These are phyloP conservation scores for Oropetium thomaeum DNA, from an alignment of 176 grass and related monocot genomes.

Conservation along the genomic window DNA sequence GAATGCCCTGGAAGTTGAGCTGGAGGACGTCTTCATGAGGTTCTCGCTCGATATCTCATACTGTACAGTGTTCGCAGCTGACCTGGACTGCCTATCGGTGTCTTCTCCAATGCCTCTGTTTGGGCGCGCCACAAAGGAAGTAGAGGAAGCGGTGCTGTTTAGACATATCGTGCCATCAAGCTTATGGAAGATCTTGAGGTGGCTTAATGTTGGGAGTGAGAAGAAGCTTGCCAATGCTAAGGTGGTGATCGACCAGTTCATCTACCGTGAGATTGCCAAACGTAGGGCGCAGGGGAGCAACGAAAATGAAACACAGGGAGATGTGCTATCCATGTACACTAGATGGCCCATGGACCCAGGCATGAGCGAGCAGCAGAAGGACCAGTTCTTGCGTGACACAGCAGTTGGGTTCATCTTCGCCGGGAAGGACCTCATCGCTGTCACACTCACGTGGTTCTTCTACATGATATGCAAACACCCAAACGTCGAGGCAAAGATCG, in stretches of 20 bases:
- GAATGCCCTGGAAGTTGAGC: slow-evolving; percentile 25
- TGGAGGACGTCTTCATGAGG: slow-evolving; percentile 58
- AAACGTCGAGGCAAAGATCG: slow-evolving; percentile 38
- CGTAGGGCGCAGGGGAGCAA: slow-evolving; percentile 21
- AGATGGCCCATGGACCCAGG: slow-evolving; percentile 13
- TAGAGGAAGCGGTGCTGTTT: slow-evolving; percentile 53
- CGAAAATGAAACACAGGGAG: slow-evolving; percentile 12
- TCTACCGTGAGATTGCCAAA: slow-evolving; percentile 39
- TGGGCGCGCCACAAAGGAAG: slow-evolving; percentile 51
- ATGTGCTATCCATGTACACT: slow-evolving; percentile 51
- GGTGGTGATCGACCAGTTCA: slow-evolving; percentile 47
- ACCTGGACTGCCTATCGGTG: slow-evolving; percentile 44
- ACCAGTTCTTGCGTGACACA: slow-evolving; percentile 41
- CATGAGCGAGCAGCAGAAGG: slow-evolving; percentile 32
- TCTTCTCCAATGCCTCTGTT: slow-evolving; percentile 35
- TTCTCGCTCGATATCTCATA: slow-evolving; percentile 53
- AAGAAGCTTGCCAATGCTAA: slow-evolving; percentile 50
- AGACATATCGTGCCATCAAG: slow-evolving; percentile 46
- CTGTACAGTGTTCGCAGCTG: slow-evolving; percentile 52
- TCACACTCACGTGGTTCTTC: slow-evolving; percentile 59
- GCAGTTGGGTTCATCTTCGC: slow-evolving; percentile 47
- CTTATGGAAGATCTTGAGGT: slow-evolving; percentile 54
- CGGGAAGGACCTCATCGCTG: slow-evolving; percentile 52
- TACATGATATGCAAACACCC: slow-evolving; percentile 60
- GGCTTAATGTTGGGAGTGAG: slow-evolving; percentile 59